Base-by-base conservation (phyloP, 1,139 yeast genomes). In the Kluyveromyces sp. region DNA sequence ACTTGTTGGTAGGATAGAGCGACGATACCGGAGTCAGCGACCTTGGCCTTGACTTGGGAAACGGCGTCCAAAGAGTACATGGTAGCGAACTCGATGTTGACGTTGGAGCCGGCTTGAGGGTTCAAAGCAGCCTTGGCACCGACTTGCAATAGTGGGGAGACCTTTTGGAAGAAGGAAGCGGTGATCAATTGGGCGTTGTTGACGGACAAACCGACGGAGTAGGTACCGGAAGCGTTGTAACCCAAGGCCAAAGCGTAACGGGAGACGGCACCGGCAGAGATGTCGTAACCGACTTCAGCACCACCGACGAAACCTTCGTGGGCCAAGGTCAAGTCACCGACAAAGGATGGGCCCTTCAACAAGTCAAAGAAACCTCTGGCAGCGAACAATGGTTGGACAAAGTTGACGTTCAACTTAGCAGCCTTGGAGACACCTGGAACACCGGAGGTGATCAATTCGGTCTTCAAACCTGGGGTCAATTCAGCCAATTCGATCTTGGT, bases 91-190 rank as follows among this genome's bases (percentile, higher is more conserved):
- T 94, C 98, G 64, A 94, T 82, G 61, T 81, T 86, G 53, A 79
- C 79, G 68, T 78, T 77, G 58, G 88, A 80, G 63, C 73, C 74
- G 55, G 86, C 74, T 70, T 88, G 82, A 56, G 95, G 83, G 75
- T 89, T 96, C 83, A 94, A 87, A 59, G 94, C 83, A 65, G 97
- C 96, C 79, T 86, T 90, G 63, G 97, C 96, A 75, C 97, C 97
- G 62, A 90, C 96, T 79, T 92, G 96, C 61, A 92, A 89, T 62
- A 75, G 73, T 57, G 94, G 86, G 61, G 89, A 80, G 57, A 92
- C 95, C 72, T 78, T 85, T 84, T 92, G 97, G 89, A 81, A 92
- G 82, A 90, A 89, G 61, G 96, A 92, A 63, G 97, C 97, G 50
- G 96, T 77, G 79, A 84, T 88, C 59, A 90, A 83, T 51, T 89